phyloP scores from a whole-genome alignment of 2,329 filamentous ascomycete species.

The Fusarium drepaniforme region DNA sequence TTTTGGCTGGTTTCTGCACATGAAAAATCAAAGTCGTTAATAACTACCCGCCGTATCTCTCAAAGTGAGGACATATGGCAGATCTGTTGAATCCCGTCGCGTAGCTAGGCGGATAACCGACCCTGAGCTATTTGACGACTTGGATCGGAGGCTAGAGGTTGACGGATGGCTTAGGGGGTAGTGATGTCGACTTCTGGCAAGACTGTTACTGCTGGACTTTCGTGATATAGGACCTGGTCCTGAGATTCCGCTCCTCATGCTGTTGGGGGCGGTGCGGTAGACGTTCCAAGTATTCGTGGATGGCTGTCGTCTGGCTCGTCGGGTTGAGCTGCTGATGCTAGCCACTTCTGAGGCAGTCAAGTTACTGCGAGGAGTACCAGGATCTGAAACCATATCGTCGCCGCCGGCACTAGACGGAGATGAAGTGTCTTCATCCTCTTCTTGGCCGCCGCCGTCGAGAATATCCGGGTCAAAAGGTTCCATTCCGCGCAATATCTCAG shows the following conservation, averaged over 20 bases:
- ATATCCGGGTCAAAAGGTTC: conserved; percentile 68
- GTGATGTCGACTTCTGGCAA: conserved; percentile 57
- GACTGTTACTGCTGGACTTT: conserved; percentile 53
- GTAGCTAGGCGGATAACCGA: conserved; percentile 64
- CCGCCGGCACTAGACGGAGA: conserved; percentile 59
- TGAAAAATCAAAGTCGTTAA: conserved; percentile 13
- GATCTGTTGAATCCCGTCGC: conserved; percentile 46
- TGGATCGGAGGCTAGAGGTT: conserved; percentile 55
- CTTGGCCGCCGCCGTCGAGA: conserved; percentile 54
- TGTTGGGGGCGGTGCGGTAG: conserved; percentile 67
- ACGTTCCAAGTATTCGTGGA: conserved; percentile 59
- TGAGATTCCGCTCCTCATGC: conserved; percentile 59
- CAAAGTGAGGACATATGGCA: conserved; percentile 55
- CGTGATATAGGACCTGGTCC: conserved; percentile 49
- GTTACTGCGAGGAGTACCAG: conserved; percentile 54
- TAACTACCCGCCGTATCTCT: conserved; percentile 47
- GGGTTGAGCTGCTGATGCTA: conserved; percentile 50
- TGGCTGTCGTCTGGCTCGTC: conserved; percentile 51
- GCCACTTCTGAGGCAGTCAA: conserved; percentile 44
- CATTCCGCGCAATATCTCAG: conserved; percentile 84
- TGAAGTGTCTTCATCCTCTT: conserved; percentile 37
- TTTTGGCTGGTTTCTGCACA: background rate
- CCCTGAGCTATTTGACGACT: conserved; percentile 51
- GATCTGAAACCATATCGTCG: conserved; percentile 56
- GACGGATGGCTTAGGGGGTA: conserved; percentile 55